Evolutionary conservation across 1,139 yeast genomes (phyloP), one percentile per base, ranked within the genome.

Genomic region (Pichia inconspicua): DNA sequence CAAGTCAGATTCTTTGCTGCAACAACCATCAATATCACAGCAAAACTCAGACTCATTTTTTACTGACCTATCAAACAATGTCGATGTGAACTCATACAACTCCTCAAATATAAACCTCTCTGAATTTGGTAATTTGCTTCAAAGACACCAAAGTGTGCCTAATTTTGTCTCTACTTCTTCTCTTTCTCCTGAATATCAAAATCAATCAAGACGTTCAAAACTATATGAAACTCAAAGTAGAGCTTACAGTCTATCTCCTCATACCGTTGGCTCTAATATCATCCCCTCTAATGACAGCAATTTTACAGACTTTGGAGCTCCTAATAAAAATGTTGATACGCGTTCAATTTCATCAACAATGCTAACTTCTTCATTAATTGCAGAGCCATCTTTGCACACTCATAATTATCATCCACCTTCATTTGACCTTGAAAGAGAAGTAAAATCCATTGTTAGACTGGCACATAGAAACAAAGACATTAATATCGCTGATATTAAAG

Each of bases 381-480:
- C 40, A 12, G 40, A 19, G 12, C 40, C 46, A 12, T 25, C 42
- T 12, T 14, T 45, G 2, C 48, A 43, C 6, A 25, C 34, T 5
- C 31, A 42, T 12, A 2, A 22, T 1, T 48, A 42, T 25, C 15
- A 37, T 17, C 15, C 36, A 10, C 50, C 50, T 9, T 6, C n/a
- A 7, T 44, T 48, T 5, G 22, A 42, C 17, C 22, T 48, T 19
- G 10, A n/a, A 10, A 35, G 25, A 9, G 50, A 48, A 40, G 35
- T 42, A 4, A 22, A 35, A 15, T 25, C 25, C 3, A 14, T 48
- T 9, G 48, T 50, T 31, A 45, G 42, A 35, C 38, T 48, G 7
- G 53, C 53, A 2, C 51, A 48, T 27, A 41, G 51, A 36, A 50
- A 45, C 40, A 50, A 48, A 36, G 48, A 48, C 17, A 41, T 48